These are phyloP conservation scores for Aspergillus clavatus DNA, from an alignment of 2,329 filamentous ascomycete species.

Conservation along the genomic window DNA sequence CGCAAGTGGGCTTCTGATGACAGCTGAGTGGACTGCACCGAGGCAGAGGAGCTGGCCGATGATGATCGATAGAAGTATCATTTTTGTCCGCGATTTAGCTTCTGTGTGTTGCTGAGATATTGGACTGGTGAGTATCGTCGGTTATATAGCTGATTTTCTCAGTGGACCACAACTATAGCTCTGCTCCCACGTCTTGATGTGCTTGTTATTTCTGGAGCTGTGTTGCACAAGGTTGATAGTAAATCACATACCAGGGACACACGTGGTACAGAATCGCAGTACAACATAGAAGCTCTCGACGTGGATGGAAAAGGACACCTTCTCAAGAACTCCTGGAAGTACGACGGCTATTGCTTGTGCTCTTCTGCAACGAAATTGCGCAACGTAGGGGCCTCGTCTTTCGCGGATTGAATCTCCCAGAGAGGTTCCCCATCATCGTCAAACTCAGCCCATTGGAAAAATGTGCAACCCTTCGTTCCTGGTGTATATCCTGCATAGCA, in stretches of 20 bases:
- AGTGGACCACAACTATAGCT: no score
- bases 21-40: background rate
- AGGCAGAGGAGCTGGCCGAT: background rate
- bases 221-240: background rate
- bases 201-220: background rate
- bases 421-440: conserved; percentile 78
- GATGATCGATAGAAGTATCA: background rate
- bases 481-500: conserved; percentile 62
- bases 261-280: background rate
- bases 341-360: background rate
- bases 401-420: conserved; percentile 42
- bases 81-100: background rate
- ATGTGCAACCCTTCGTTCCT: conserved; percentile 58
- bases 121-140: background rate
- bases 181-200: no score
- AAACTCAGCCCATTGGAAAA: conserved; percentile 83
- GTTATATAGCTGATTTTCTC: background rate
- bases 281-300: background rate
- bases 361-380: conserved; percentile 20
- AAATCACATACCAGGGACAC: background rate
- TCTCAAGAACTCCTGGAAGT: background rate
- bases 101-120: background rate
- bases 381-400: conserved; percentile 20
- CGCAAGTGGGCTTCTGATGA: background rate
- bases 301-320: no score